phyloP scores from a whole-genome alignment of 2,329 filamentous ascomycete genomes.

The Calonectria henricotiae region DNA sequence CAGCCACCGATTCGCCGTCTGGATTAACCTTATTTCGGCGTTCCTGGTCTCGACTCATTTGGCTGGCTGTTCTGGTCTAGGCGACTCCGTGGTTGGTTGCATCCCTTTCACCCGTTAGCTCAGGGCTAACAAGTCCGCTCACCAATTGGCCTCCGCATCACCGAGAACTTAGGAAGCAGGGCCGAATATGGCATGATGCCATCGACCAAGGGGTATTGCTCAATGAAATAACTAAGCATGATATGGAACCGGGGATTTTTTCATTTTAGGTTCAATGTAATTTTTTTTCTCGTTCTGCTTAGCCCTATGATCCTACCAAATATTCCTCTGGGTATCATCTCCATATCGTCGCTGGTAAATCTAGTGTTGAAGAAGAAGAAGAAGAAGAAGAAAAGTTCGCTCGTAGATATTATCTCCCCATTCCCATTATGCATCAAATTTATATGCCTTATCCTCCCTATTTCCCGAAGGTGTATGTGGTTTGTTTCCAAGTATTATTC shows the following conservation, averaged over 20 bases:
- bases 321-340: constrained; percentile 17
- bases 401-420: constrained; percentile 15
- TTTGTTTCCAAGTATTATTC: constrained; percentile 32
- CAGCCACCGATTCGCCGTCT: constrained; percentile 11
- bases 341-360: constrained; percentile 29
- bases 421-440: constrained; percentile 21
- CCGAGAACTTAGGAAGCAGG: constrained; percentile 8
- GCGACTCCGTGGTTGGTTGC: constrained; percentile 9
- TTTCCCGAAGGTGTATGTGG: background rate
- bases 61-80: background rate
- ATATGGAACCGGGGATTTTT: background rate
- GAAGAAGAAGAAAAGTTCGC: constrained; percentile 24
- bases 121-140: background rate
- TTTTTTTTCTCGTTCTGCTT: constrained; percentile 11
- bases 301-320: constrained; percentile 24
- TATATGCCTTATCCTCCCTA: background rate
- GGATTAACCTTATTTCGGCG: constrained; percentile 1
- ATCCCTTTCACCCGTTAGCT: constrained; percentile 21
- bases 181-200: constrained; percentile 1
- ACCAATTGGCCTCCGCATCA: constrained; percentile 15
- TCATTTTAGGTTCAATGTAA: background rate
- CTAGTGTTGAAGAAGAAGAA: constrained; percentile 30
- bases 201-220: background rate
- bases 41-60: constrained; percentile 18
- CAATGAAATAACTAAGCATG: background rate